Base-by-base conservation (phyloP, 768 basidiomycete genomes). In the Kondoa subrosea region DNA sequence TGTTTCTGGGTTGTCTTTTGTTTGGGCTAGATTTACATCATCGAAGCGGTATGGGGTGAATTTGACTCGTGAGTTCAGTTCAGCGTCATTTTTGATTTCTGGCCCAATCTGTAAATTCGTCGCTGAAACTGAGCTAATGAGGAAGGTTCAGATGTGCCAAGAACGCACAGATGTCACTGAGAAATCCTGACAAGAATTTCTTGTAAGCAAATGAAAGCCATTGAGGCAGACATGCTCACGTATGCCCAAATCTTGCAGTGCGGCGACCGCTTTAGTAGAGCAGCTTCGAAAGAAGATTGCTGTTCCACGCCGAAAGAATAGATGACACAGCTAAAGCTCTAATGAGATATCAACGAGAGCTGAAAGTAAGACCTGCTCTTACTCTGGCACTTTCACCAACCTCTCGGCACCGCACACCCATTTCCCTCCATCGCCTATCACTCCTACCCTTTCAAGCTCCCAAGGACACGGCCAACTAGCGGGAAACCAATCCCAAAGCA, bases 241-340 rank as follows among this genome's bases (percentile, higher is more conserved):
- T 29, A 63, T 17, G 61, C 61, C 26, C 15, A 63, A 3, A 63
- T 33, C 33, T 33, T 27, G 30, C 61, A 63, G 30, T 32, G 30
- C 17, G 16, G 8, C 3, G 61, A 63, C 29, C 61, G 61, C 3
- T 31, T 3, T 27, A 63, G 61, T 12, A 63, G 29, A 31, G 27
- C 61, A 33, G 61, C 61, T 33, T 63, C 61, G 30, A 63, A 63
- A 12, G 27, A 30, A 33, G 26, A 29, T 63, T 63, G 61, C 61
- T 63, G 61, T n/a, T 63, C 61, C n/a, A 63, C 61, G 15, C 61
- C 61, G 33, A 63, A 63, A 33, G 29, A 31, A 32, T 63, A 63
- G 61, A 63, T 63, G 26, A 63, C 30, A n/a, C 61, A 63, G 15
- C n/a, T n/a, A n/a, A n/a, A n/a, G n/a, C n/a, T n/a, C n/a, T n/a